Conservation (phyloP, 2,329 filamentous ascomycete genomes). For the Cercospora zeae-maydis region DNA sequence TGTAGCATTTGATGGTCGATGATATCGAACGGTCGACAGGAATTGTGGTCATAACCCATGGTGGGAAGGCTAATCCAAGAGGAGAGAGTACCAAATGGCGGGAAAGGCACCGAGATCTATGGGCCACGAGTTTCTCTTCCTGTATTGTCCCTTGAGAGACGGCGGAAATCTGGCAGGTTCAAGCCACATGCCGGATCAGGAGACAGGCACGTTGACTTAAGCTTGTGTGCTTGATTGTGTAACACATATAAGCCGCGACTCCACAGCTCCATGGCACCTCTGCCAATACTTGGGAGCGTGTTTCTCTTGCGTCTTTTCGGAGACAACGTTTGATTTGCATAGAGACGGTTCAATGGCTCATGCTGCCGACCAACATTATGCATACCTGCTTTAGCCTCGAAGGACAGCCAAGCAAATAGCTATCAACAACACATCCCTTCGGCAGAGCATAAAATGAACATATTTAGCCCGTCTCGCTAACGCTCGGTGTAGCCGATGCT, state of each 20-base stretch:
- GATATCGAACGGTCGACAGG: neutral
- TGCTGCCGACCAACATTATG: neutral
- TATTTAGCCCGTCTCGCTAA: neutral
- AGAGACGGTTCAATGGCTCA: too few species aligned
- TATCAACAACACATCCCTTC: neutral
- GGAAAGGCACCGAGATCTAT: too few species aligned
- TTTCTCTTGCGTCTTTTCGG: neutral
- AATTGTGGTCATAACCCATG: neutral
- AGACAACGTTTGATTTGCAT: too few species aligned
- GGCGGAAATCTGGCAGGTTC: neutral
- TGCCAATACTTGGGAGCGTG: neutral
- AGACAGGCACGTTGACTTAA: constrained; percentile 5
- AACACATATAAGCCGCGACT: neutral
- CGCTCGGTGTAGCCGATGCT: neutral
- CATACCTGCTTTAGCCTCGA: neutral
- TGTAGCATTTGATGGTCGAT: neutral
- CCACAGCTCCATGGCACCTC: neutral
- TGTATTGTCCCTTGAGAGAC: neutral
- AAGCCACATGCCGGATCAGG: constrained; percentile 1
- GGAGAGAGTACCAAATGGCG: neutral
- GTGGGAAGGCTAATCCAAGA: neutral
- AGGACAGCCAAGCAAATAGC: neutral
- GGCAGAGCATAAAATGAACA: neutral
- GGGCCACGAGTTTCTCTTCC: neutral
- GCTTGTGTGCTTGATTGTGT: constrained; percentile 4